These are phyloP conservation scores for Zasmidium angulare DNA, from an alignment of 2,329 filamentous ascomycete genomes.

Conservation along the genomic window DNA sequence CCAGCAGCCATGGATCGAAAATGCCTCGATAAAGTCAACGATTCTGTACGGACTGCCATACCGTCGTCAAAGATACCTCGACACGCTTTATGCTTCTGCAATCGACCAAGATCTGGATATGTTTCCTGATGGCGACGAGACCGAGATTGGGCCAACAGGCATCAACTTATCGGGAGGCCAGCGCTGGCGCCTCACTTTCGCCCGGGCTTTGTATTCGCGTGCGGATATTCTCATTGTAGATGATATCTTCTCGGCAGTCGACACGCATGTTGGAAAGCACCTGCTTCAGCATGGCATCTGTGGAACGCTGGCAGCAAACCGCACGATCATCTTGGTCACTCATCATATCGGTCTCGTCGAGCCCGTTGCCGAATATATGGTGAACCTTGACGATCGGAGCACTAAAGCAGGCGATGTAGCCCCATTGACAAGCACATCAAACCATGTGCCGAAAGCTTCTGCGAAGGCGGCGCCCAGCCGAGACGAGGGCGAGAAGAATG, in stretches of 20 bases:
- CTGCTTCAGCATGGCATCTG: constrained; percentile 94
- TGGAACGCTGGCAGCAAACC: constrained; percentile 83
- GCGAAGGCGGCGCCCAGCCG: too few relatives aligned
- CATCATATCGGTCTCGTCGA: constrained; percentile 59
- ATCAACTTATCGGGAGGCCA: constrained; percentile 95
- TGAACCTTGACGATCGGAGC: too few relatives aligned
- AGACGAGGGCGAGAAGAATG: too few relatives aligned
- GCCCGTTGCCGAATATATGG: too few relatives aligned
- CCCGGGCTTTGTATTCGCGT: constrained; percentile 70
- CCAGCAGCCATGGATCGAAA: constrained; percentile 98
- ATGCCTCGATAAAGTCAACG: constrained; percentile 81
- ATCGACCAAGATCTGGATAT: constrained; percentile 84
- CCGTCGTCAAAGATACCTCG: constrained; percentile 73
- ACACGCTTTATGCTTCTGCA: constrained; percentile 81
- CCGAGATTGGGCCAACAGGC: constrained; percentile 91
- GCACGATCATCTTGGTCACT: constrained; percentile 77
- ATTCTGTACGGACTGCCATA: constrained; percentile 82
- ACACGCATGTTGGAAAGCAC: constrained; percentile 61
- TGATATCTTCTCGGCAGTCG: constrained; percentile 61
- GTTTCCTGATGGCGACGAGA: constrained; percentile 81
- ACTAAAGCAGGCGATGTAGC: too few relatives aligned
- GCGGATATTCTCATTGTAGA: constrained; percentile 64
- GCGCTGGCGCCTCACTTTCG: constrained; percentile 93
- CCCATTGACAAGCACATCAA: too few relatives aligned
- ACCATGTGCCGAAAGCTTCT: too few relatives aligned